Evolutionary conservation across 192 early-diverging fungal species (phyloP), one percentile per base, ranked within the genome.

Genomic region (Coemansia furcata): DNA sequence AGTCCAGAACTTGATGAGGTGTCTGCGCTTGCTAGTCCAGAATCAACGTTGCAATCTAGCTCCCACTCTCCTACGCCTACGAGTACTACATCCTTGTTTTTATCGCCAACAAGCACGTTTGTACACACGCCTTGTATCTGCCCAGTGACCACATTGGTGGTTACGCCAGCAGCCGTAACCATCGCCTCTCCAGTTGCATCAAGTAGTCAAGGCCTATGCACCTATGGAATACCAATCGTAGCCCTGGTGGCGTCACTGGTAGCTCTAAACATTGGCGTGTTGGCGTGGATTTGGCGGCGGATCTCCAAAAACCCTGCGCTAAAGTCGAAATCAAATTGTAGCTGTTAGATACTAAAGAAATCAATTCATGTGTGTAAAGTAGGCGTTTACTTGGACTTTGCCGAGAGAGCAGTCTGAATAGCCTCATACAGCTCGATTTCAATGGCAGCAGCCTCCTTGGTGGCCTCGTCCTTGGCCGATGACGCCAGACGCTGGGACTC

Each of bases 341-440:
- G 12, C 49, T 52, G 26, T 29, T 30, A 52, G 12, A 52, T n/a
- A 50, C 2, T 50, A 21, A 50, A 52, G 49, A 29, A 52, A 52
- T 52, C 44, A 21, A 7, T 47, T 47, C 17, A 21, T 47, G 19
- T 21, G 19, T 21, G 44, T 47, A n/a, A 46, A 46, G 19, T 40
- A 8, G 2, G 44, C 8, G 44, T 55, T 62, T 71, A 79, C 68
- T 79, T 70, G 33, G 77, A 35, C 77, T 74, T 79, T 36, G 29
- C 67, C 3, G 73, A 44, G 19, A 92, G 73, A 33, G 94, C 94
- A 67, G 82, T 78, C 77, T 94, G 87, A 50, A 96, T 81, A 30
- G 95, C 87, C 83, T 96, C 93, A 73, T 89, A 93, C 17, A 95
- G 88, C 78, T 96, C 94, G 19, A 93, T 67, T 83, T 98, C 92